Evolutionary conservation across 2,329 filamentous ascomycete species (phyloP), one percentile per base, ranked within the genome.

Genomic region (Aspergillus fructus): DNA sequence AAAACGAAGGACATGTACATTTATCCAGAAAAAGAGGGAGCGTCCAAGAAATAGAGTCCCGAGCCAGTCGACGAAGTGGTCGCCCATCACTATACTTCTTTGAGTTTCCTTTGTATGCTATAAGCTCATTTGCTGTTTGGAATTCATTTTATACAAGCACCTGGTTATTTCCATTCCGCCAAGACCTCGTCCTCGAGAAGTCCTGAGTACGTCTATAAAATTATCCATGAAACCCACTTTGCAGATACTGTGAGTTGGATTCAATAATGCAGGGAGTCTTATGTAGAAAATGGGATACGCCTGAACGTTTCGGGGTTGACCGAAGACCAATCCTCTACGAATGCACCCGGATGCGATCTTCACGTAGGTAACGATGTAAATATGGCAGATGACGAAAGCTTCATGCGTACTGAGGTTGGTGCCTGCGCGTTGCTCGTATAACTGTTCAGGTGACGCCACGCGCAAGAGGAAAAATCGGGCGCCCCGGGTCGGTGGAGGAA

Each of bases 1-100:
- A 51, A 53, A 43, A 42, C 21, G 30, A 60, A 53, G 52, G 61
- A 56, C 59, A 66, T 73, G 70, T 73, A 73, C 66, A 70, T 72
- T 65, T 69, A 71, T 57, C 58, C 61, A 66, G 58, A 59, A 50
- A 30, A 48, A 19, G 24, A 49, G 27, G 57, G 58, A 23, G 51
- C 52, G 45, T 53, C 47, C 50, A 41, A 49, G 55, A 60, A 45
- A 53, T 54, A 59, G 47, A 53, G 48, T 43, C 51, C 57, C 24
- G 40, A 42, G 40, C 47, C 55, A 41, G 52, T 64, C 64, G 64
- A 63, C 61, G 56, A 63, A 65, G 62, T 62, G 59, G 21, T 67
- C 56, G 60, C 19, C 30, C 52, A 23, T 51, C 51, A 60, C 51
- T 59, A 60, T 61, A 51, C 49, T 56, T 49, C 34, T 59, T 57